Percentiles rank a stretch among this genome's conserved stretches.
phyloP scores from a whole-genome alignment of 495 filamentous ascomycete species.

The Penicillium odoratum region DNA sequence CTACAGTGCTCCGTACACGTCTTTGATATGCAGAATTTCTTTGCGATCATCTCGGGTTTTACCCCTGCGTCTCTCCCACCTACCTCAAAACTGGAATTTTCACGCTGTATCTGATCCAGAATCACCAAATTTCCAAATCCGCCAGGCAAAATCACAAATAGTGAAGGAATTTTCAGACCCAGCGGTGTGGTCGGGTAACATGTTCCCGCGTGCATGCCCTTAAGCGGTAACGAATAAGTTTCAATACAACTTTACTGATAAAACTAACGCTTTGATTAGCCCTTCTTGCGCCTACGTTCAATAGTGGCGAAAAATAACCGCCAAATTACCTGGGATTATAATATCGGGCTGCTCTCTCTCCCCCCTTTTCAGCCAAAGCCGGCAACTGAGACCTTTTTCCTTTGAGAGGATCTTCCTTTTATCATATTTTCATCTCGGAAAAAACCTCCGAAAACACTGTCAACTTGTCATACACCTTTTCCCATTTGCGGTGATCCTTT shows the following conservation, averaged over 20 bases:
- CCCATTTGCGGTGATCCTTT: background rate
- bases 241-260: slow-evolving; percentile 21
- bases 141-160: background rate
- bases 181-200: slow-evolving; percentile 1
- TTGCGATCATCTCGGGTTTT: background rate
- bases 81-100: background rate
- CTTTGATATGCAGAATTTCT: background rate
- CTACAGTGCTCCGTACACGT: too few species aligned
- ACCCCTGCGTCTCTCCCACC: background rate
- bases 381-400: background rate
- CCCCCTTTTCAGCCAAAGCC: slow-evolving; percentile 22
- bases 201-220: background rate
- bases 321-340: slow-evolving; percentile 25
- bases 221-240: slow-evolving; percentile 16
- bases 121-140: background rate
- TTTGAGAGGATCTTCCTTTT: slow-evolving; percentile 1
- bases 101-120: background rate
- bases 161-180: background rate
- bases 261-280: slow-evolving; percentile 23
- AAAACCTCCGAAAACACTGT: background rate
- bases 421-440: background rate
- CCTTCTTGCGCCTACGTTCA: slow-evolving; percentile 19
- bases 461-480: slow-evolving; percentile 3
- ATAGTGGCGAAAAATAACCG: slow-evolving; percentile 25
- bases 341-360: slow-evolving; percentile 14